A percentile compares a stretch with the other conserved stretches of the same genome.
Conservation (phyloP, 2,329 filamentous ascomycete species). For the Trichoderma sp. region DNA sequence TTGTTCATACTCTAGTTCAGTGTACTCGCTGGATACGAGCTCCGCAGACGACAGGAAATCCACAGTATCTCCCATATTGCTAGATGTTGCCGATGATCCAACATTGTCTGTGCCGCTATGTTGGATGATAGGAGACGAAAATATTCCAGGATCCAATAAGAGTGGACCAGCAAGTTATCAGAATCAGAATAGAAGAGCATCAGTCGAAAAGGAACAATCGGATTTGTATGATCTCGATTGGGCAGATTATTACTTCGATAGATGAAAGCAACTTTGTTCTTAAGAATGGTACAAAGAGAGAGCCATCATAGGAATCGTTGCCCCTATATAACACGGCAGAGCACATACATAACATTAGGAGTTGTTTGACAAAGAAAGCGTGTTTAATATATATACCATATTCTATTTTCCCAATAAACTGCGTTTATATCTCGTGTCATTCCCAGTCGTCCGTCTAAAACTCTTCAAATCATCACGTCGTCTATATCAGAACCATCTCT, state of each 20-base stretch:
- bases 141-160: neutral
- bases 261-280: slow-evolving; percentile 24
- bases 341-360: neutral
- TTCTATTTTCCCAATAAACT: neutral
- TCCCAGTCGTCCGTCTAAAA: neutral
- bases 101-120: neutral
- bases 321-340: neutral
- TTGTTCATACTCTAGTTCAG: neutral
- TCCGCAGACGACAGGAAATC: neutral
- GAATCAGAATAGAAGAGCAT: neutral
- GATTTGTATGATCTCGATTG: slow-evolving; percentile 33
- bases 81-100: neutral
- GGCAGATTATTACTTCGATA: slow-evolving; percentile 39
- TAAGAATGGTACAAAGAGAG: neutral
- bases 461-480: slow-evolving; percentile 5
- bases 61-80: neutral
- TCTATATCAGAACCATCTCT: slow-evolving; percentile 24
- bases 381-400: neutral
- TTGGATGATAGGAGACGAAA: neutral
- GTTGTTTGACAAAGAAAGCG: neutral
- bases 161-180: neutral
- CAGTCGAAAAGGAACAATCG: neutral
- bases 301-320: neutral
- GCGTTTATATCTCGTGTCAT: neutral
- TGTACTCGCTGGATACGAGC: neutral